These are phyloP conservation scores for Magnolia changhungtana DNA, from an alignment of 164 flowering plant species.

Conservation along the genomic window DNA sequence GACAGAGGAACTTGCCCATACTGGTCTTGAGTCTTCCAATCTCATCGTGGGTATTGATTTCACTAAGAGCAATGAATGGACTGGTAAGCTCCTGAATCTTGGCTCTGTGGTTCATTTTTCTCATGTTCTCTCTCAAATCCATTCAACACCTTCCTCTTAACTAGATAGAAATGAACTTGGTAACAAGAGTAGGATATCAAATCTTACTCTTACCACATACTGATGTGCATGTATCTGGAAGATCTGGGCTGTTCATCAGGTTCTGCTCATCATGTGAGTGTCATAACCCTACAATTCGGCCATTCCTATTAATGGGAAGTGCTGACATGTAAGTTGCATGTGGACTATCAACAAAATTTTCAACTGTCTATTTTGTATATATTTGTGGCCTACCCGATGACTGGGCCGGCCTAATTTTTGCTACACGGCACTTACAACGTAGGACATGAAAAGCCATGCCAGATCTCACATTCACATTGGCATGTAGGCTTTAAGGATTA, in stretches of 20 bases:
- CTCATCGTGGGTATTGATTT: slow-evolving; percentile 66
- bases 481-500: too few relatives aligned
- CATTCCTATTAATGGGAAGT: too few relatives aligned
- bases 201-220: not conserved
- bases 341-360: too few relatives aligned
- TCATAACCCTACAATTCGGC: too few relatives aligned
- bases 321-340: too few relatives aligned
- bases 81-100: slow-evolving; percentile 33
- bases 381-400: too few relatives aligned
- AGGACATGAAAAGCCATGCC: too few relatives aligned
- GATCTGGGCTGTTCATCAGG: not conserved
- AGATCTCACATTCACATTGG: too few relatives aligned
- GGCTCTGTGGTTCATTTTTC: not conserved
- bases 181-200: not conserved
- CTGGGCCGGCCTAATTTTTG: too few relatives aligned
- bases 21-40: slow-evolving; percentile 68
- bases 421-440: too few relatives aligned
- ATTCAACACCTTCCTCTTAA: not conserved
- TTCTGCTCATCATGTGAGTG: not conserved
- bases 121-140: not conserved
- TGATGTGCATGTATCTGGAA: not conserved
- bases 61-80: slow-evolving; percentile 75
- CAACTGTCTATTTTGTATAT: too few relatives aligned
- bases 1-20: slow-evolving; percentile 41
- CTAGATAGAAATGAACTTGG: not conserved